Conservation (phyloP, 345 rosid genomes). For the Cardamine occulta region DNA sequence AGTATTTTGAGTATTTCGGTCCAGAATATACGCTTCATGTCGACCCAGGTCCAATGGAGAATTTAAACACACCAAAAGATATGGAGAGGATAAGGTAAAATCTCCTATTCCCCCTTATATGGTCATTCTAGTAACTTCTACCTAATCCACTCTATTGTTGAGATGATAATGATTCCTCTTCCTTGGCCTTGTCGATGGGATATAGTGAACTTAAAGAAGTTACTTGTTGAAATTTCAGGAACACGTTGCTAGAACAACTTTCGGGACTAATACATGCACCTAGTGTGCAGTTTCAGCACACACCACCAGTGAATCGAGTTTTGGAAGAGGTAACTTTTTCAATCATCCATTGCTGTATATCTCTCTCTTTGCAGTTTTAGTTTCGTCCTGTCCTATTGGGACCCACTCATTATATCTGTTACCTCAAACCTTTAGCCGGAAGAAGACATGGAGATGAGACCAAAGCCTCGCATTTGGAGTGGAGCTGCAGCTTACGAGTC, state of each 20-base stretch:
- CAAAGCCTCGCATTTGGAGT: conserved; percentile 86
- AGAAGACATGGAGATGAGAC: conserved; percentile 47
- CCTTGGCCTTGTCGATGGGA: conserved; percentile 8
- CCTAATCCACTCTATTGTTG: not conserved
- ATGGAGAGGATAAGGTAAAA: conserved; percentile 88
- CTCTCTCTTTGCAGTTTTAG: conserved; percentile 28
- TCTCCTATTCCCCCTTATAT: conserved; percentile 7
- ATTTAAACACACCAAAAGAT: conserved; percentile 75
- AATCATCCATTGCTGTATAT: not conserved
- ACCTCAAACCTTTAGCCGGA: conserved; percentile 35
- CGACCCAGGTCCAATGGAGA: conserved; percentile 77
- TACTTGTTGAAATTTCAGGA: conserved; percentile 44
- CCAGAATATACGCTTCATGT: conserved; percentile 96
- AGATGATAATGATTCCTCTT: conserved; percentile 13
- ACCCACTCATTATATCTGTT: conserved; percentile 17
- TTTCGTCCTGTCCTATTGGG: not conserved
- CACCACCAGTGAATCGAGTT: conserved; percentile 47
- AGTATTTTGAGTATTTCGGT: conserved; percentile 93
- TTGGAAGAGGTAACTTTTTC: conserved; percentile 37
- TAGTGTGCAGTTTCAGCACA: conserved; percentile 48
- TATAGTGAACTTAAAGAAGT: not conserved
- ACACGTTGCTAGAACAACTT: conserved; percentile 47
- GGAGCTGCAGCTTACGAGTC: conserved; percentile 71
- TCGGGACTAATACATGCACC: conserved; percentile 45
- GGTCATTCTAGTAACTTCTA: not conserved